Conservation (phyloP, 192 early-diverging fungal species). For the Linderina pennispora region DNA sequence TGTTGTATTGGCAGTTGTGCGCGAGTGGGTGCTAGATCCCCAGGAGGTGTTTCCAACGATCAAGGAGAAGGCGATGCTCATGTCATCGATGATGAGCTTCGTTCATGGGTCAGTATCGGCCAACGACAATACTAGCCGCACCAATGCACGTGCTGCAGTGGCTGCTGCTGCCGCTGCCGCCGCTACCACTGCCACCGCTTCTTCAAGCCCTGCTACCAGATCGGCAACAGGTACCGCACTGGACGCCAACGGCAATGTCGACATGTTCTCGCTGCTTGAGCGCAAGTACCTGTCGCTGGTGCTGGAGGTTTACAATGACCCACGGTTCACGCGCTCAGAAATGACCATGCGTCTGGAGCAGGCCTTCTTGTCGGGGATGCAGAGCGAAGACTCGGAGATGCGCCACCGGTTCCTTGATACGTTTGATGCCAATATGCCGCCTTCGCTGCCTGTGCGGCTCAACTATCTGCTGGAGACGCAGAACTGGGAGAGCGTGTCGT, state of each 20-base stretch:
- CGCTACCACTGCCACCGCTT: not conserved
- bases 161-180: not conserved
- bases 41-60: slow-evolving; percentile 89
- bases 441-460: slow-evolving; percentile 63
- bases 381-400: slow-evolving; percentile 70
- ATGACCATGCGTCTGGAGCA: slow-evolving; percentile 89
- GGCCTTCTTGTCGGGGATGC: slow-evolving; percentile 90
- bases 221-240: too few relatives aligned
- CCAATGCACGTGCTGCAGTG: slow-evolving; percentile 22
- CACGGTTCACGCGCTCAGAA: slow-evolving; percentile 79
- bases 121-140: slow-evolving; percentile 33
- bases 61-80: slow-evolving; percentile 93
- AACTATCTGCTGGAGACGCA: slow-evolving; percentile 89
- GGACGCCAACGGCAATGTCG: not conserved
- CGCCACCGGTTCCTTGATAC: slow-evolving; percentile 74
- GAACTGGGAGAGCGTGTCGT: slow-evolving; percentile 88
- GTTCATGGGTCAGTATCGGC: slow-evolving; percentile 62
- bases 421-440: slow-evolving; percentile 73
- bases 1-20: slow-evolving; percentile 74
- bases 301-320: slow-evolving; percentile 80
- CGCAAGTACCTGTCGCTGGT: slow-evolving; percentile 90
- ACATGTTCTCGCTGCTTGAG: slow-evolving; percentile 50
- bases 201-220: too few relatives aligned
- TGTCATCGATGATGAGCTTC: slow-evolving; percentile 86
- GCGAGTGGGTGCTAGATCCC: slow-evolving; percentile 81